These are phyloP conservation scores for Fusarium brachygibbosum DNA, from an alignment of 2,329 filamentous ascomycete species.

Conservation along the genomic window DNA sequence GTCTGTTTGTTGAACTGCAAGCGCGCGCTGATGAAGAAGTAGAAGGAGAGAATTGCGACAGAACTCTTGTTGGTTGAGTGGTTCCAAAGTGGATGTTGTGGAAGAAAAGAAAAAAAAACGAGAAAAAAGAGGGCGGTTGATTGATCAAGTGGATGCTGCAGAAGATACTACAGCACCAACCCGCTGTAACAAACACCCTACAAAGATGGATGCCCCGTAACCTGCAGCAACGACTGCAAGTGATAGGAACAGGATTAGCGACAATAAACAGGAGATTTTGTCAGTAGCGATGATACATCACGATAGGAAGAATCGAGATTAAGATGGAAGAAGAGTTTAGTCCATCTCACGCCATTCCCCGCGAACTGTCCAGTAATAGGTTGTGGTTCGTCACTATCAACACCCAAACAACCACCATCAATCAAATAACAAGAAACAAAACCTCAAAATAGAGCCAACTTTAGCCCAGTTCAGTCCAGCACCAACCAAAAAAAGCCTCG, in stretches of 20 bases:
- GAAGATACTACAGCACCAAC: constrained; percentile 32
- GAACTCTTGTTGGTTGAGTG: constrained; percentile 7
- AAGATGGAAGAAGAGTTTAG: not conserved
- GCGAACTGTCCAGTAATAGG: not conserved
- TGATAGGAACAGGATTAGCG: constrained; percentile 29
- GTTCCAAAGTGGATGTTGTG: constrained; percentile 37
- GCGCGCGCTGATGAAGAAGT: constrained; percentile 20
- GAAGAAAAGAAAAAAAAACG: constrained; percentile 32
- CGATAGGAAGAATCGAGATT: constrained; percentile 5
- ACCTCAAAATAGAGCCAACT: constrained; percentile 25
- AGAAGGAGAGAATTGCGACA: constrained; percentile 28
- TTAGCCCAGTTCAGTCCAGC: constrained; percentile 13
- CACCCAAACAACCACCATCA: constrained; percentile 31
- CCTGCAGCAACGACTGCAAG: constrained; percentile 19
- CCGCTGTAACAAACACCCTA: constrained; percentile 31
- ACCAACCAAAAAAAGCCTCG: constrained; percentile 26
- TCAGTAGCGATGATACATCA: not conserved
- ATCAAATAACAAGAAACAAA: constrained; percentile 42
- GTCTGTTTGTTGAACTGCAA: constrained; percentile 9
- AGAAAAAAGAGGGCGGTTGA: constrained; percentile 36
- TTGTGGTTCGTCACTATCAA: constrained; percentile 15
- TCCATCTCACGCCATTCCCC: not conserved
- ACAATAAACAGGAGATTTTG: constrained; percentile 19
- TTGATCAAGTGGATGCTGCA: constrained; percentile 36
- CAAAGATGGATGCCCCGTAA: constrained; percentile 12